Conservation (phyloP, 331 rosid genomes). For the Quercus phellos region DNA sequence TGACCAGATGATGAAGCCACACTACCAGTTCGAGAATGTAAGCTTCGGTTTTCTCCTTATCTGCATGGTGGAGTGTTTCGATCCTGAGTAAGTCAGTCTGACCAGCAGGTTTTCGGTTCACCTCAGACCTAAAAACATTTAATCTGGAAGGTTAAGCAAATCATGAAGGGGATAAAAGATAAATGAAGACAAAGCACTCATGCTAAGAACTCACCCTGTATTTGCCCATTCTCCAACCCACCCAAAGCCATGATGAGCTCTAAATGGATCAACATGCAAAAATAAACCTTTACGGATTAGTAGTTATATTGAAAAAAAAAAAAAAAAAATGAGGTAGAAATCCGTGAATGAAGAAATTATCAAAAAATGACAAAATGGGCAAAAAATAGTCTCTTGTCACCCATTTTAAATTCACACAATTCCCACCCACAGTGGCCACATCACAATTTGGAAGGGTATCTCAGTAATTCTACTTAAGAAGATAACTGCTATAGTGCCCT, state of each 20-base stretch:
- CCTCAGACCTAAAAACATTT: conserved; percentile 61
- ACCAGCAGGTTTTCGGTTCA: conserved; percentile 61
- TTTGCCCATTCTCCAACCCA: conserved; percentile 99
- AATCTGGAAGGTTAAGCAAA: conserved; percentile 16
- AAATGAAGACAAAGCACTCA: conserved; percentile 8
- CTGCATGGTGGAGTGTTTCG: conserved; percentile 91
- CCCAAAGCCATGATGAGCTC: conserved; percentile 99
- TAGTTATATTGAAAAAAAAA: neutral
- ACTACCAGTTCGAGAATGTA: conserved; percentile 85
- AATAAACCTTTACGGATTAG: conserved; percentile 12
- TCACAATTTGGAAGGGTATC: neutral
- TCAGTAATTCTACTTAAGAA: neutral
- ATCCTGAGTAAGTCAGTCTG: conserved; percentile 75
- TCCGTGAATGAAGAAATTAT: neutral
- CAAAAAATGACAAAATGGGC: neutral
- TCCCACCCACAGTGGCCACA: neutral
- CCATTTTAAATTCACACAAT: neutral
- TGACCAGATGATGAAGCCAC: conserved; percentile 90
- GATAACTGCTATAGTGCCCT: conserved; percentile 1
- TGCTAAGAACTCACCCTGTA: conserved; percentile 65
- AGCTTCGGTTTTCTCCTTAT: conserved; percentile 71
- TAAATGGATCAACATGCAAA: conserved; percentile 31
- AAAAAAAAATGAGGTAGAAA: neutral
- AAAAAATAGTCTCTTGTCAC: neutral
- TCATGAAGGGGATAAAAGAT: neutral